A percentile compares a stretch with the other conserved stretches of the same genome.
phyloP scores from a whole-genome alignment of 345 rosid genomes.

The Microcos paniculata region DNA sequence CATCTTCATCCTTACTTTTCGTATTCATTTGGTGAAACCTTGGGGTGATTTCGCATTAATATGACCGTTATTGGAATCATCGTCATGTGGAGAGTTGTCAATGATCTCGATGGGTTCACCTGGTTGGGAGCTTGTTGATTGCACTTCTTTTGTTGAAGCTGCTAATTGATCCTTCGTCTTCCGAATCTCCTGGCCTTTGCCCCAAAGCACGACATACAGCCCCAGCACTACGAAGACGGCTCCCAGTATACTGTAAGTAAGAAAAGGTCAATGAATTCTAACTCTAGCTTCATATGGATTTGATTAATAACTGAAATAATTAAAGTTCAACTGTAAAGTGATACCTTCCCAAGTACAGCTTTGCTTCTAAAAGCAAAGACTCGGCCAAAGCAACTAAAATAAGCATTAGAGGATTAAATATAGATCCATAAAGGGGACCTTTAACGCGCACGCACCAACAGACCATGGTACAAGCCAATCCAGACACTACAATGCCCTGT shows the following conservation, averaged over 20 bases:
- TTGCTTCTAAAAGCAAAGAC: constrained; percentile 38
- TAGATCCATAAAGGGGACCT: constrained; percentile 49
- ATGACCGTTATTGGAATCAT: not conserved
- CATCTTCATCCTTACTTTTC: not conserved
- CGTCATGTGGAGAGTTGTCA: not conserved
- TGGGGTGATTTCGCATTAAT: not conserved
- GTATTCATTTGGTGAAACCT: not conserved
- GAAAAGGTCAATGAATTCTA: no score
- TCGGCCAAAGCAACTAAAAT: constrained; percentile 45
- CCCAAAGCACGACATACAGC: constrained; percentile 50
- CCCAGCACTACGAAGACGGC: constrained; percentile 39
- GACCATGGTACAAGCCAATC: constrained; percentile 27
- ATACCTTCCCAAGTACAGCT: constrained; percentile 52
- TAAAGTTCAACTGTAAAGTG: not conserved
- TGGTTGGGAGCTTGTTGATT: not conserved
- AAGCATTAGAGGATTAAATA: constrained; percentile 45
- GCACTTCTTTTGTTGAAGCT: not conserved
- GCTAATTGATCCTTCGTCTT: constrained; percentile 1
- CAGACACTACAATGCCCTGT: constrained; percentile 43
- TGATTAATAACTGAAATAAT: no score
- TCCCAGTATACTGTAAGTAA: constrained; percentile 37
- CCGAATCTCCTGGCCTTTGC: constrained; percentile 44
- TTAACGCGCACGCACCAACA: constrained; percentile 40
- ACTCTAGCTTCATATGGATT: no score
- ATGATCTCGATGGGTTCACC: not conserved